These are phyloP conservation scores for Gymnopilus dilepis DNA, from an alignment of 768 basidiomycete genomes.

Conservation along the genomic window DNA sequence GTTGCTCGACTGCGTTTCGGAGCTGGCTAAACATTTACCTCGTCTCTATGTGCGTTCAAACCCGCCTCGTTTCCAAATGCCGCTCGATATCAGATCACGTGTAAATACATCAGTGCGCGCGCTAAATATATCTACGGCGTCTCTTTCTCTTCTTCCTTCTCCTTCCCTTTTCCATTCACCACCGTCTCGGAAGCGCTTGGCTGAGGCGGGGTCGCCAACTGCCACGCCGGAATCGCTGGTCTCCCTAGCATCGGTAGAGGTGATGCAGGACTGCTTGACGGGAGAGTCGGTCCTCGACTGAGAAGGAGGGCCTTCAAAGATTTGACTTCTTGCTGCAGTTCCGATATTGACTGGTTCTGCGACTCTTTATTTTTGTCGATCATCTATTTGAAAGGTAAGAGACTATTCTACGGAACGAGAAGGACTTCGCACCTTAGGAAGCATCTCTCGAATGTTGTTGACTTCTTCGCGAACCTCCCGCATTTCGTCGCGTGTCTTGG, in stretches of 20 bases:
- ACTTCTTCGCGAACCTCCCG: constrained; percentile 91
- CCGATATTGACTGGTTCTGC: constrained; percentile 81
- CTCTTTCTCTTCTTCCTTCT: constrained; percentile 2
- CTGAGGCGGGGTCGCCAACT: constrained; percentile 57
- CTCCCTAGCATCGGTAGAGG: constrained; percentile 60
- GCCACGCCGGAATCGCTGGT: constrained; percentile 91
- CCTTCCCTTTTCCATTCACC: constrained; percentile 5
- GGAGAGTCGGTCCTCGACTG: constrained; percentile 61
- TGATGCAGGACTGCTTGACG: constrained; percentile 52
- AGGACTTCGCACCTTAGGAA: constrained; percentile 80
- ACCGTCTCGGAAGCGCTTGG: constrained; percentile 17
- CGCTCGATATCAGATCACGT: neutral
- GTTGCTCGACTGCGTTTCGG: constrained; percentile 72
- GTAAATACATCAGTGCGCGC: neutral
- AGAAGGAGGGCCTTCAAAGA: constrained; percentile 90
- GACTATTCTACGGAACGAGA: too few relatives aligned
- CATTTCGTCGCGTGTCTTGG: constrained; percentile 84
- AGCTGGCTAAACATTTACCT: constrained; percentile 76
- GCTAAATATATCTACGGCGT: neutral
- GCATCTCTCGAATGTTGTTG: constrained; percentile 86
- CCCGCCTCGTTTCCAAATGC: neutral
- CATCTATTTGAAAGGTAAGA: constrained; percentile 61
- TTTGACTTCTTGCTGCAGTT: constrained; percentile 93
- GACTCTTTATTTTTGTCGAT: constrained; percentile 90
- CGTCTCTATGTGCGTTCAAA: neutral